Base-by-base conservation (phyloP, 257 asterid species). In the Hygrophila difformis region DNA sequence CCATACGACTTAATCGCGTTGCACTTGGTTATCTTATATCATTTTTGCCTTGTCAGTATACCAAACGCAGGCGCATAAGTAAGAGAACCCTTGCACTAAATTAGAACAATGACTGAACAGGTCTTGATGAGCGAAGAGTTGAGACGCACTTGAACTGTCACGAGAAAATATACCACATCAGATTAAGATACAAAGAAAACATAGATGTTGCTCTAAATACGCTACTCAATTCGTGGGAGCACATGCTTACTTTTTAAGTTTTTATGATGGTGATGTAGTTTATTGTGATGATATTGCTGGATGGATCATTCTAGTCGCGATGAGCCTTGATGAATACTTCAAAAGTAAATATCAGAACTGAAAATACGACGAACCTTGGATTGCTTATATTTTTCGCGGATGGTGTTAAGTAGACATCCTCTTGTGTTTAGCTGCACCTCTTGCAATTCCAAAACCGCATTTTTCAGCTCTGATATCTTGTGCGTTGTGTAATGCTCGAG, bases 141-240 rank as follows among this genome's bases (percentile, higher is more conserved):
- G 94, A 85, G 61, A 89, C 98, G 3, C 71, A 43, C 77, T 77
- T 82, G 79, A 82, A 78, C 98, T 89, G 96, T 60, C 67, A 64
- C 7, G 33, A 47, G 28, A 23, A 40, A 29, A 24, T 4, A 48
- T 42, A 45, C 21, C 35, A 29, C 18, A 49, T 48, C 40, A 42
- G 62, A n/a, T 11, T 47, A 22, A 33, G 10, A 39, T 55, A 8
- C 18, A 1, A 22, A 18, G 34, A 19, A 45, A 3, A 26, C 9
- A 2, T 8, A 12, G 4, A 5, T 6, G 14, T 39, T 5, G 14
- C 8, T 39, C 14, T 39, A 18, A n/a, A n/a, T n/a, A n/a, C n/a
- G n/a, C n/a, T n/a, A n/a, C n/a, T n/a, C n/a, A n/a, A n/a, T n/a
- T n/a, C n/a, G n/a, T n/a, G n/a, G n/a, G n/a, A n/a, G n/a, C n/a